Conservation (phyloP, 164 flowering plant genomes). For the Magnolia officinalis region DNA sequence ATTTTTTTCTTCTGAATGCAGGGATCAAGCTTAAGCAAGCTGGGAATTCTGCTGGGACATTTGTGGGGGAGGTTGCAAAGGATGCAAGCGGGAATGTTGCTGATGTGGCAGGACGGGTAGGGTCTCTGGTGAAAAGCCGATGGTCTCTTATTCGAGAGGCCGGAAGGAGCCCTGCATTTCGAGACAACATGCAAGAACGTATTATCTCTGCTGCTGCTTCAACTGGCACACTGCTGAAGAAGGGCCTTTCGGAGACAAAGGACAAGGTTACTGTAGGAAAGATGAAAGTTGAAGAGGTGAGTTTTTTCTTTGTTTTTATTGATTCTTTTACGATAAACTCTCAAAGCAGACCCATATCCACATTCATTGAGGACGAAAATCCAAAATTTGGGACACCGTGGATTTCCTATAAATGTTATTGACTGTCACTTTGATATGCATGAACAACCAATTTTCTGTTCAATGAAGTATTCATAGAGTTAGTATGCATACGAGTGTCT, state of each 20-base stretch:
- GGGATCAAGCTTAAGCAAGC: slow-evolving; percentile 84
- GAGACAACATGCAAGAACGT: slow-evolving; percentile 75
- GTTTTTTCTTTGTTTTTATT: not conserved
- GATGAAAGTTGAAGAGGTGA: slow-evolving; percentile 84
- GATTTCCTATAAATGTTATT: no score
- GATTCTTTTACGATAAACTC: not conserved
- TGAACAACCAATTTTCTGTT: not conserved
- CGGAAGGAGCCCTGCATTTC: slow-evolving; percentile 47
- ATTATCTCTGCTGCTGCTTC: slow-evolving; percentile 77
- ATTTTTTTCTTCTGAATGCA: slow-evolving; percentile 19
- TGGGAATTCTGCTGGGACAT: slow-evolving; percentile 69
- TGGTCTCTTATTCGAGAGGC: slow-evolving; percentile 70
- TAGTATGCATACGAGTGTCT: not conserved
- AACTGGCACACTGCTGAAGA: slow-evolving; percentile 65
- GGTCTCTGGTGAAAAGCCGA: slow-evolving; percentile 66
- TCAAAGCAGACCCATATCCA: not conserved
- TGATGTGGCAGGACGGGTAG: slow-evolving; percentile 72
- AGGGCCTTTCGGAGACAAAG: slow-evolving; percentile 75
- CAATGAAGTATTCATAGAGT: no score
- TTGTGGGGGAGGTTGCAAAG: slow-evolving; percentile 69
- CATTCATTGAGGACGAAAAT: not conserved
- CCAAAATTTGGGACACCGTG: not conserved
- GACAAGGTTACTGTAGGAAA: slow-evolving; percentile 85
- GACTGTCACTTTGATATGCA: not conserved
- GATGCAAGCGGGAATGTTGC: slow-evolving; percentile 78